Conservation (phyloP, 495 filamentous ascomycete species). For the Podospora anserina region DNA sequence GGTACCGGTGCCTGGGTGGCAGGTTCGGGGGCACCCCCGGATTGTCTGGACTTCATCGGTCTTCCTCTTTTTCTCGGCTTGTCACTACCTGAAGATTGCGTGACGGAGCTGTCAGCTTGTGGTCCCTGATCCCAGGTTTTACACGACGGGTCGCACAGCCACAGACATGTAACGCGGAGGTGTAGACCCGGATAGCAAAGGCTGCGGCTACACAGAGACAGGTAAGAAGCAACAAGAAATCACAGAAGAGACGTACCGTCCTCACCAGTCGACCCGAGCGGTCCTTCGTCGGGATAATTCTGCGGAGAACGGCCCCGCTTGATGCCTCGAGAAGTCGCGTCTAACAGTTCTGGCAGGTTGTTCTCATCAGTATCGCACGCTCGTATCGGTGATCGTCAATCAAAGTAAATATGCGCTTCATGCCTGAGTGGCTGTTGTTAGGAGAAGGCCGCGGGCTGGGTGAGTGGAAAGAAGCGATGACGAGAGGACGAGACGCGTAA, state of each 20-base stretch:
- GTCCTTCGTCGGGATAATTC: slow-evolving; percentile 58
- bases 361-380: slow-evolving; percentile 26
- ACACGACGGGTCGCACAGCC: slow-evolving; percentile 38
- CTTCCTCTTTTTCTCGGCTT: slow-evolving; percentile 83
- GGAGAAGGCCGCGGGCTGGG: not conserved
- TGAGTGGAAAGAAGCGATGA: not conserved
- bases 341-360: slow-evolving; percentile 38
- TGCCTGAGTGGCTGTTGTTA: not conserved
- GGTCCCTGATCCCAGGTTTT: slow-evolving; percentile 22
- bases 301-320: slow-evolving; percentile 95
- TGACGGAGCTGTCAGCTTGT: slow-evolving; percentile 40
- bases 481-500: slow-evolving; percentile 6
- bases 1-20: slow-evolving; percentile 50
- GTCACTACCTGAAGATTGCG: slow-evolving; percentile 45
- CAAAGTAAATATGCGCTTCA: slow-evolving; percentile 6
- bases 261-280: slow-evolving; percentile 64
- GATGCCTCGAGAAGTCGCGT: slow-evolving; percentile 61
- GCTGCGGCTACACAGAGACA: slow-evolving; percentile 39
- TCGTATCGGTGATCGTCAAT: not conserved
- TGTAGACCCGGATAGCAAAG: slow-evolving; percentile 19
- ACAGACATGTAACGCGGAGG: slow-evolving; percentile 32
- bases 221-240: slow-evolving; percentile 4
- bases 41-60: slow-evolving; percentile 64
- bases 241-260: slow-evolving; percentile 66
- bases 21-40: slow-evolving; percentile 45